Conservation (phyloP, 2,329 filamentous ascomycete genomes). For the Elsinoe perseae region DNA sequence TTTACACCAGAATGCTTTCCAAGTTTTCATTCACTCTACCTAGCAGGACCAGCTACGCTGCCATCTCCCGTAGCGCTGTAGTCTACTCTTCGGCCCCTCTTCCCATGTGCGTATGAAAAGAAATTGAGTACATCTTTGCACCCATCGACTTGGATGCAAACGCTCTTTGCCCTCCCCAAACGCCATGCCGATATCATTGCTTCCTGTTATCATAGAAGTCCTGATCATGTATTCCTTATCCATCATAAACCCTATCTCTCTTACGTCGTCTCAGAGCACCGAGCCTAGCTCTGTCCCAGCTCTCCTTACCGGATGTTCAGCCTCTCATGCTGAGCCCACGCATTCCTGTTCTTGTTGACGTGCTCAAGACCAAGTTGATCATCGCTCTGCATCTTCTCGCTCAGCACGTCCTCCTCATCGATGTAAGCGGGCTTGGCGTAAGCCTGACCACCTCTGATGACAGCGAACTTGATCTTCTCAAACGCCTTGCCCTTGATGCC, state of each 20-base stretch:
- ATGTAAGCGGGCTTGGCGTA: constrained; percentile 77
- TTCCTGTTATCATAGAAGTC: constrained; percentile 10
- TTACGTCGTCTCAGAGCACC: background rate
- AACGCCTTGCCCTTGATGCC: constrained; percentile 97
- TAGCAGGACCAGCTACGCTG: background rate
- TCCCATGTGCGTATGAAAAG: background rate
- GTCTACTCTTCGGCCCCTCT: background rate
- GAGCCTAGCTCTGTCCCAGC: too few species aligned
- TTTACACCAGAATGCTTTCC: background rate
- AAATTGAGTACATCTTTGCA: background rate
- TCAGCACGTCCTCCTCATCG: constrained; percentile 55
- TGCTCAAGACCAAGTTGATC: constrained; percentile 50
- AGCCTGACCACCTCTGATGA: constrained; percentile 55
- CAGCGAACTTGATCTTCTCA: constrained; percentile 94
- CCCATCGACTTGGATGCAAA: background rate
- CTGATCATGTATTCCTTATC: background rate
- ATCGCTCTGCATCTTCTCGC: constrained; percentile 36
- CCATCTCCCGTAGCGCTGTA: background rate
- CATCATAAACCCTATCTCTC: background rate
- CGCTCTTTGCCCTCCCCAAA: background rate
- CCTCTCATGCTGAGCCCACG: constrained; percentile 54
- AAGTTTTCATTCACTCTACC: background rate
- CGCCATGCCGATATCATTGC: constrained; percentile 11
- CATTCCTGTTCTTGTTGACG: constrained; percentile 52
- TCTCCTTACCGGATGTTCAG: constrained; percentile 51